Percentiles rank a stretch among this genome's conserved stretches.
Evolutionary conservation across 345 rosid genomes (phyloP).

Genomic region (Boechera stricta): DNA sequence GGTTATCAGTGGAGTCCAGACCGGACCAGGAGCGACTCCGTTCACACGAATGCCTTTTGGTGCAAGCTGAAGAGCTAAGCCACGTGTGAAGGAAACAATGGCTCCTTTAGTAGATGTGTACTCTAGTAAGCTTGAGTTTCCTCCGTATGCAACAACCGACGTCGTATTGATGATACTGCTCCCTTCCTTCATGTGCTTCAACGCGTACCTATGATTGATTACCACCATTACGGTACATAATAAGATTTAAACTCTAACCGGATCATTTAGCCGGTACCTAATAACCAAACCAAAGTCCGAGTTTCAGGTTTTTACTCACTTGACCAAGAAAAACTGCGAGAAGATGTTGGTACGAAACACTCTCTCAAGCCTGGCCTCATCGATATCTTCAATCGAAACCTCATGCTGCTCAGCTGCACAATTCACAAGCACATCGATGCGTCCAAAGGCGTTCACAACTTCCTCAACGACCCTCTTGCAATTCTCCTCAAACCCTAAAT

Average conservation of each 20-base stretch:
- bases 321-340: conserved; percentile 62
- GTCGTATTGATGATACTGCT: conserved; percentile 77
- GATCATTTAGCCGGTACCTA: neutral
- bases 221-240: neutral
- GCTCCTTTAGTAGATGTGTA: conserved; percentile 82
- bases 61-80: conserved; percentile 72
- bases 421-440: conserved; percentile 69
- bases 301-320: conserved; percentile 41
- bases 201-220: conserved; percentile 48
- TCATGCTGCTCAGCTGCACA: conserved; percentile 72
- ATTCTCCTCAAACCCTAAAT: conserved; percentile 73
- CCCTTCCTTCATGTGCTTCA: conserved; percentile 84
- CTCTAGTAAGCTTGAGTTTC: conserved; percentile 60
- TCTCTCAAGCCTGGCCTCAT: conserved; percentile 69
- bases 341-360: conserved; percentile 76
- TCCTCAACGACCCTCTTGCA: conserved; percentile 69
- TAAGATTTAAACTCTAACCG: neutral
- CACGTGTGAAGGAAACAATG: conserved; percentile 76
- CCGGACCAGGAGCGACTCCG: conserved; percentile 83
- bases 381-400: conserved; percentile 63
- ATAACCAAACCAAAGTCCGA: neutral
- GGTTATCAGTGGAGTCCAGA: conserved; percentile 81
- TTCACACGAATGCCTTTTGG: conserved; percentile 66
- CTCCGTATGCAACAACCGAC: conserved; percentile 69
- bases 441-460: conserved; percentile 63